Evolutionary conservation across 2,329 filamentous ascomycete species (phyloP).

Genomic region (Diaporthe vaccinii): DNA sequence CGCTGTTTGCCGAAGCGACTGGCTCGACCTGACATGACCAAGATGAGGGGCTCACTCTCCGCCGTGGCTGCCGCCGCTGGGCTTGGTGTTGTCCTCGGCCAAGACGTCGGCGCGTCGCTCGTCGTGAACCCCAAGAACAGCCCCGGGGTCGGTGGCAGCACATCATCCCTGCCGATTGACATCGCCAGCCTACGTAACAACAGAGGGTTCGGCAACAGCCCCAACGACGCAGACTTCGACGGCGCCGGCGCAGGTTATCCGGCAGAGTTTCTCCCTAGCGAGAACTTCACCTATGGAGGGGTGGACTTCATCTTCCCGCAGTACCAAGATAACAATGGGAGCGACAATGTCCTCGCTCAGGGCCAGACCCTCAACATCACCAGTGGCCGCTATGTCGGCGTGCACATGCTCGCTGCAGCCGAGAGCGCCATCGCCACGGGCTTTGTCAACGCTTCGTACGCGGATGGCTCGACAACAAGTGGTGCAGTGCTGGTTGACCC

Average conservation of each 20-base stretch:
- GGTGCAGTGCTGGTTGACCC: slow-evolving; percentile 40
- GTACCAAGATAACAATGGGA: slow-evolving; percentile 37
- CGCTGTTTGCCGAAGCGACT: neutral
- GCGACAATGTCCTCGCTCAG: slow-evolving; percentile 43
- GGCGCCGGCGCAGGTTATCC: slow-evolving; percentile 41
- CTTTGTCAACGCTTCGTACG: slow-evolving; percentile 41
- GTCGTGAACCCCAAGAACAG: slow-evolving; percentile 40
- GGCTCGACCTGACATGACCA: neutral
- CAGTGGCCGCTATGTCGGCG: slow-evolving; percentile 39
- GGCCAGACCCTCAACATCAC: slow-evolving; percentile 41
- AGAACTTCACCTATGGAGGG: slow-evolving; percentile 42
- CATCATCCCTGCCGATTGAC: slow-evolving; percentile 36
- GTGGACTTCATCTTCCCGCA: slow-evolving; percentile 41
- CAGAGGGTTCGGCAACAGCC: slow-evolving; percentile 39
- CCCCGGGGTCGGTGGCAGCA: slow-evolving; percentile 33
- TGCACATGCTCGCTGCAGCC: slow-evolving; percentile 43
- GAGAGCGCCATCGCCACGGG: slow-evolving; percentile 42
- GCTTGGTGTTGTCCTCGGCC: neutral
- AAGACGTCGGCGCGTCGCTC: slow-evolving; percentile 18
- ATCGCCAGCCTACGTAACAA: slow-evolving; percentile 41
- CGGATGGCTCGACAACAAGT: slow-evolving; percentile 35
- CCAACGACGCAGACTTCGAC: slow-evolving; percentile 44
- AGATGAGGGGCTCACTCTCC: slow-evolving; percentile 7
- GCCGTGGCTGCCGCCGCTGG: neutral
- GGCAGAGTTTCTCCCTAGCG: slow-evolving; percentile 40